These are phyloP conservation scores for Aspergillus spinulosporus DNA, from an alignment of 2,329 filamentous ascomycete genomes.

Conservation along the genomic window DNA sequence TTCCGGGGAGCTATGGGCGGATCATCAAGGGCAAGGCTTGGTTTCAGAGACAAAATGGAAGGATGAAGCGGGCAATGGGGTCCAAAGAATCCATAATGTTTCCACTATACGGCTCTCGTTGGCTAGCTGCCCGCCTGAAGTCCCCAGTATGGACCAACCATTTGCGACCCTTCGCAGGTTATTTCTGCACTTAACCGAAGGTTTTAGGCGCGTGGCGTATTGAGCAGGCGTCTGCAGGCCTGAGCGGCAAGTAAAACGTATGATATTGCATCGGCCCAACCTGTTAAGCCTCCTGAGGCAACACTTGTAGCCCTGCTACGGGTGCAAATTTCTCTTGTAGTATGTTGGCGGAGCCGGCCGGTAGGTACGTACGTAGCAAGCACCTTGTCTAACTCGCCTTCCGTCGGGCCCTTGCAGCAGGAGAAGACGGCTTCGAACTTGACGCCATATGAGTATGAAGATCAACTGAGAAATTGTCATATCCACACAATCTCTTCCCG, in stretches of 20 bases:
- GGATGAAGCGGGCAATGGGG: neutral
- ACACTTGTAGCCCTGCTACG: neutral
- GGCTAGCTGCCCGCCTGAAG: neutral
- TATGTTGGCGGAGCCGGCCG: constrained; percentile 8
- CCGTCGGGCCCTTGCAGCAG: constrained; percentile 28
- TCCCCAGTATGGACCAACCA: neutral
- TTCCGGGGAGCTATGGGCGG: neutral
- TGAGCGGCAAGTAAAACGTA: constrained; percentile 9
- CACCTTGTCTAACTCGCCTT: constrained; percentile 21
- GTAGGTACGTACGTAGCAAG: constrained; percentile 1
- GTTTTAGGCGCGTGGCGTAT: neutral
- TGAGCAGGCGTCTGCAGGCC: neutral
- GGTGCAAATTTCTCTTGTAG: constrained; percentile 1
- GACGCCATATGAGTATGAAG: constrained; percentile 12
- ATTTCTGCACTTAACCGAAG: constrained; percentile 9
- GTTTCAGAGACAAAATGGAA: neutral
- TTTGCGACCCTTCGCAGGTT: neutral
- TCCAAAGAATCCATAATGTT: neutral
- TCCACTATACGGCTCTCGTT: neutral
- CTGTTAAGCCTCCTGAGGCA: neutral
- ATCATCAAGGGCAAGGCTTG: neutral
- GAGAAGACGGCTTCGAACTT: constrained; percentile 13
- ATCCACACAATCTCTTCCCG: constrained; percentile 16
- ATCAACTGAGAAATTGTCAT: constrained; percentile 12
- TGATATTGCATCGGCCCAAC: constrained; percentile 9